phyloP scores from a whole-genome alignment of 306 rosid species.

The Astragalus membranaceus region DNA sequence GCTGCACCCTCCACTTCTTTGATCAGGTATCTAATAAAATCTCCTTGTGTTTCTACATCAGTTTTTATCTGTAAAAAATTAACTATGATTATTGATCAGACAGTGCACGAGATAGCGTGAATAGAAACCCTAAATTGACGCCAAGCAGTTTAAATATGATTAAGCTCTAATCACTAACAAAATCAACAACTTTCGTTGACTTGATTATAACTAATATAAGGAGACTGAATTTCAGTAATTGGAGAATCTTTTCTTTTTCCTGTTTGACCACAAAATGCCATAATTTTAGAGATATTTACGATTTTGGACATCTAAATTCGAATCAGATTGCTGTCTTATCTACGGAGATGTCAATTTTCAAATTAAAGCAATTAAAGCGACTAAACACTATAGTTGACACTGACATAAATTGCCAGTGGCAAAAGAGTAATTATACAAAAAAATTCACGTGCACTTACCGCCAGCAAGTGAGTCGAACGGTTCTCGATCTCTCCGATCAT shows the following conservation, averaged over 20 bases:
- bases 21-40: conserved; percentile 77
- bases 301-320: conserved; percentile 9
- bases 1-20: conserved; percentile 90
- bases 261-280: conserved; percentile 23
- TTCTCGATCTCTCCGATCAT: conserved; percentile 99
- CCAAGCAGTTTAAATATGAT: not conserved
- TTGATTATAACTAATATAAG: not conserved
- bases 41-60: conserved; percentile 96
- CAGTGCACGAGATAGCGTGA: not conserved
- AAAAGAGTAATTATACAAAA: conserved; percentile 27
- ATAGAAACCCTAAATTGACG: not conserved
- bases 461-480: conserved; percentile 83
- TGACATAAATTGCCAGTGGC: conserved; percentile 43
- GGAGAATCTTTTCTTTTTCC: conserved; percentile 2
- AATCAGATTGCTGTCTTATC: conserved; percentile 52
- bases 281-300: conserved; percentile 27
- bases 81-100: not conserved
- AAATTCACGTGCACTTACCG: conserved; percentile 57
- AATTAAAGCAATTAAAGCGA: conserved; percentile 32
- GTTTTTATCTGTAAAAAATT: conserved; percentile 65
- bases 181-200: not conserved
- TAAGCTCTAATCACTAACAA: not conserved
- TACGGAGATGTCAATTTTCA: conserved; percentile 28
- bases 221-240: not conserved
- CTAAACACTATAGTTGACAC: conserved; percentile 32